Base-by-base conservation (phyloP, 2,329 filamentous ascomycete genomes). In the Sarocladiaceae sp. region DNA sequence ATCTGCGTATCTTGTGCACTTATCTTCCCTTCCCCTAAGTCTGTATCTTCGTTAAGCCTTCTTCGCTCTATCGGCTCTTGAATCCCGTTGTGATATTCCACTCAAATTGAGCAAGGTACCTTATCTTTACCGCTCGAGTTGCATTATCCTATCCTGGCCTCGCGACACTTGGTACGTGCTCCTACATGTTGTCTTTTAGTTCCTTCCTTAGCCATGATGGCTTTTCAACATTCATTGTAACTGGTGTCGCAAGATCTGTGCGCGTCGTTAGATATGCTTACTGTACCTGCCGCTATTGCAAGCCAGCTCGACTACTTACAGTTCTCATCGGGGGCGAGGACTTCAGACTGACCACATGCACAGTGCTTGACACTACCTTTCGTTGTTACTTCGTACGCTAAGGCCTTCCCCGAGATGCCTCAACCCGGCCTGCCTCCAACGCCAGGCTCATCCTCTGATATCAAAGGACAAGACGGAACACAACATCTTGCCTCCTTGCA, bases 361-460 rank as follows among this genome's bases (percentile, higher is more conserved):
- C n/a, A n/a, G n/a, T n/a, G n/a, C n/a, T n/a, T n/a, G n/a, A n/a
- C n/a, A n/a, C n/a, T n/a, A n/a, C n/a, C n/a, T n/a, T n/a, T n/a
- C n/a, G n/a, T n/a, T n/a, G n/a, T n/a, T n/a, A n/a, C n/a, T n/a
- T n/a, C n/a, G n/a, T n/a, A n/a, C n/a, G n/a, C n/a, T n/a, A n/a
- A n/a, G n/a, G n/a, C n/a, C n/a, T n/a, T n/a, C 55, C 46, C 49
- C 55, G 58, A 54, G 51, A 69, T 69, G 66, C 65, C 66, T 57
- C 64, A 59, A 47, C 64, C 66, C 28, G 56, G 55, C 7, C 58
- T 67, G 35, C 89, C 87, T 40, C 88, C 86, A 39, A 95, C 90
- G 47, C 90, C 90, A 36, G 84, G 83, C 50, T 88, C 88, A 11
- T 93, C 88, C 29, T 87, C 87, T 49, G 90, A 94, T 64, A 88